Evolutionary conservation across 2,329 filamentous ascomycete genomes (phyloP), one percentile per base, ranked within the genome.

Genomic region (Diaporthe aspalathi): DNA sequence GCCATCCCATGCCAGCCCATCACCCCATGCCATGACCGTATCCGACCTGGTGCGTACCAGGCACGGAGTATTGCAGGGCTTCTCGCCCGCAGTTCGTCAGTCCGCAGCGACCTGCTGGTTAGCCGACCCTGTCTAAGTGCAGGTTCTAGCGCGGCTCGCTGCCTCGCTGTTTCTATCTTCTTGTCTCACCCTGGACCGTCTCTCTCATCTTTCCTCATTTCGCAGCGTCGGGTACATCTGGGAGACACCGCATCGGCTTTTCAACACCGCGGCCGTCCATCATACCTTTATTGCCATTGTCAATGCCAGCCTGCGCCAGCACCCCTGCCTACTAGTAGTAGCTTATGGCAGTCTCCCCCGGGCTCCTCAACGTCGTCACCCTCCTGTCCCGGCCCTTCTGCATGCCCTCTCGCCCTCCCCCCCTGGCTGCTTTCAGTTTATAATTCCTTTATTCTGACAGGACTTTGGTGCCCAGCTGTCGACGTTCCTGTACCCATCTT

Each of bases 251-350:
- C 60, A 63, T 43, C 27, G 43, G 45, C 27, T 35, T 24, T 29
- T 35, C 29, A 27, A 5, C 43, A 27, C 27, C 43, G 43, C 43
- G 12, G 35, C 43, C 60, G 49, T 49, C 40, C 60, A 43, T 63
- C 60, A 63, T 63, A 63, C 29, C 60, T 65, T 63, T 38, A 45
- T 65, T 65, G 27, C 38, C 38, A 35, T 35, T 65, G 60, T 63
- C 60, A 49, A 24, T 49, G 60, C 60, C 43, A 63, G 60, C 20
- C 43, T 24, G 45, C 60, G 60, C 60, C 60, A 47, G 60, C n/a
- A 65, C 43, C 22, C 29, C 60, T 50, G n/a, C 45, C 50, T 20
- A 65, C 45, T 22, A 24, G 22, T 14, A 38, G 5, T 49, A 38
- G n/a, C 60, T 38, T 29, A 27, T 49, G 43, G 7, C 43, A 32